A percentile compares a stretch with the other conserved stretches of the same genome.
Conservation (phyloP, 2,329 filamentous ascomycete species). For the Talaromyces pinophilus region DNA sequence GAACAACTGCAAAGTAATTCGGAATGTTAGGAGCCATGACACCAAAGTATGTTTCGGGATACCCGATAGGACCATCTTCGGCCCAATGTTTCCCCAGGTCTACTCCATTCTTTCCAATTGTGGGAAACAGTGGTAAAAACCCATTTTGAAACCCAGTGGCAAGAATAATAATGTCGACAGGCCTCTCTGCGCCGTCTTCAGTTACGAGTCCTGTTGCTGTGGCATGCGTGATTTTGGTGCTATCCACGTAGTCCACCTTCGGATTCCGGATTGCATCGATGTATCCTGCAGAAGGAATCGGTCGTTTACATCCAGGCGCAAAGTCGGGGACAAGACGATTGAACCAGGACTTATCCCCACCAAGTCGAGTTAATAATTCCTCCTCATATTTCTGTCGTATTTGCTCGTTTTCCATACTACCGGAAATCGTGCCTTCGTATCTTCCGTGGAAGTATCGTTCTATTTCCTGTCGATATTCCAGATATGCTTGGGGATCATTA, state of each 20-base stretch:
- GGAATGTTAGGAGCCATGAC: slow-evolving; percentile 19
- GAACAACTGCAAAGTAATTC: slow-evolving; percentile 20
- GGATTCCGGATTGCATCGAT: slow-evolving; percentile 6
- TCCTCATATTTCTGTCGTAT: slow-evolving; percentile 13
- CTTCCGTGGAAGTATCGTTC: slow-evolving; percentile 22
- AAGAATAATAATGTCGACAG: slow-evolving; percentile 13
- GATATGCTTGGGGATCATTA: slow-evolving; percentile 16
- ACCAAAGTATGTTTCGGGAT: slow-evolving; percentile 19
- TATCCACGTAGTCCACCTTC: slow-evolving; percentile 20
- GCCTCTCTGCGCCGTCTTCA: slow-evolving; percentile 8
- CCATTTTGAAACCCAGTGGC: slow-evolving; percentile 14
- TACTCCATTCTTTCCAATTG: slow-evolving; percentile 16
- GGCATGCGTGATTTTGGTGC: slow-evolving; percentile 12
- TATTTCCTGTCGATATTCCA: slow-evolving; percentile 17
- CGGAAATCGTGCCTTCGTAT: slow-evolving; percentile 9
- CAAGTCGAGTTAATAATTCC: not conserved
- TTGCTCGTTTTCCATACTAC: slow-evolving; percentile 3
- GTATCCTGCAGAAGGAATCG: slow-evolving; percentile 17
- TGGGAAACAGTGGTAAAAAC: slow-evolving; percentile 10
- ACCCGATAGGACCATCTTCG: slow-evolving; percentile 16
- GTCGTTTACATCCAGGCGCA: slow-evolving; percentile 18
- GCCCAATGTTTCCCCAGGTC: slow-evolving; percentile 10
- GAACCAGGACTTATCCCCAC: slow-evolving; percentile 9
- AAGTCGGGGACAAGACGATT: slow-evolving; percentile 9
- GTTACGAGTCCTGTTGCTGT: slow-evolving; percentile 14